Conservation (phyloP, 129 eudicot species). For the Tanacetum coccineum region DNA sequence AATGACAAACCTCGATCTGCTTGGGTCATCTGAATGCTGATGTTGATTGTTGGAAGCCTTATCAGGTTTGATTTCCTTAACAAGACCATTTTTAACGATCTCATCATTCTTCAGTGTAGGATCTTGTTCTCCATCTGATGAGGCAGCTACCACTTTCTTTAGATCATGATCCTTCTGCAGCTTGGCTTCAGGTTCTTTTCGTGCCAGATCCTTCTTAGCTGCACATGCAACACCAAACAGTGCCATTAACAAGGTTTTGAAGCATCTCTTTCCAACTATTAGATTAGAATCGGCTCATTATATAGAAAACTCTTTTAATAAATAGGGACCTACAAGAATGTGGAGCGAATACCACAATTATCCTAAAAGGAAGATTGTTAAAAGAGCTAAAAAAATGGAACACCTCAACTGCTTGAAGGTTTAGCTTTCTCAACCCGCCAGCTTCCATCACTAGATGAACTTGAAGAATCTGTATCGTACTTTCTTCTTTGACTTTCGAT, state of each 20-base stretch:
- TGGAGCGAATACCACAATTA: too few relatives aligned
- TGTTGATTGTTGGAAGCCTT: too few relatives aligned
- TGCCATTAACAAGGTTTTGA: background rate
- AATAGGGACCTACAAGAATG: too few relatives aligned
- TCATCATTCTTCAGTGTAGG: conserved; percentile 31
- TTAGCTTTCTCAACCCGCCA: conserved; percentile 3
- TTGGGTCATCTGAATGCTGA: too few relatives aligned
- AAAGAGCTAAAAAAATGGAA: background rate
- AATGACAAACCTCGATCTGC: too few relatives aligned
- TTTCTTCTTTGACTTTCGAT: conserved; percentile 35
- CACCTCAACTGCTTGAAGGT: conserved; percentile 38
- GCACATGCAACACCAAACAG: conserved; percentile 18
- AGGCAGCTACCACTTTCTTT: conserved; percentile 20
- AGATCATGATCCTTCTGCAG: conserved; percentile 33
- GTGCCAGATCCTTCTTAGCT: conserved; percentile 28
- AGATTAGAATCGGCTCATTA: background rate
- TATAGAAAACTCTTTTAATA: too few relatives aligned
- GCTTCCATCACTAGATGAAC: conserved; percentile 70
- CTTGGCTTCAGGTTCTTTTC: conserved; percentile 28
- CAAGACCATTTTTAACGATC: too few relatives aligned
- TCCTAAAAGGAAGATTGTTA: too few relatives aligned
- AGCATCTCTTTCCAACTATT: background rate
- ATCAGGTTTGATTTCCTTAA: too few relatives aligned
- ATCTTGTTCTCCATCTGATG: conserved; percentile 50
- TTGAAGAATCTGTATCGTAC: conserved; percentile 62